phyloP scores from a whole-genome alignment of 768 basidiomycete genomes.

The Chlorophyllum brunneum region DNA sequence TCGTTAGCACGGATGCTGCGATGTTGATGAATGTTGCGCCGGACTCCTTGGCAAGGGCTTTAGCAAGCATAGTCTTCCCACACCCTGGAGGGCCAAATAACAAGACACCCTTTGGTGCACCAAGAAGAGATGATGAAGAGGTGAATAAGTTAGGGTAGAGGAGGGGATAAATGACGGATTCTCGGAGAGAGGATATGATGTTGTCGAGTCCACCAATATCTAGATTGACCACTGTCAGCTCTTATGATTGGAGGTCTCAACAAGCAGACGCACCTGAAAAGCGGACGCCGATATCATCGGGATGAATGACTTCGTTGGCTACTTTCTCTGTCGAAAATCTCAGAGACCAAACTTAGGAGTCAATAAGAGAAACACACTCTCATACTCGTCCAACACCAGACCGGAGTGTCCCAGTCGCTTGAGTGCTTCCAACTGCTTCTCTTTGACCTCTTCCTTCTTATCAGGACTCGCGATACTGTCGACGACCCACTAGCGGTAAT shows the following conservation, averaged over 20 bases:
- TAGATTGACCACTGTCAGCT: slow-evolving; percentile 20
- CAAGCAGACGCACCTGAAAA: slow-evolving; percentile 56
- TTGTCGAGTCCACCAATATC: slow-evolving; percentile 93
- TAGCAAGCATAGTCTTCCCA: slow-evolving; percentile 99
- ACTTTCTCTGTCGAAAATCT: slow-evolving; percentile 57
- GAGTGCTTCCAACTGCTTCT: slow-evolving; percentile 67
- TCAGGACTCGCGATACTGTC: slow-evolving; percentile 50
- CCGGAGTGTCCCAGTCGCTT: slow-evolving; percentile 67
- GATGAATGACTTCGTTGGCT: slow-evolving; percentile 89
- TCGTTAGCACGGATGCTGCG: slow-evolving; percentile 42
- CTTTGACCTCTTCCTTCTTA: slow-evolving; percentile 56
- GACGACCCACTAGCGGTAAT: slow-evolving; percentile 55
- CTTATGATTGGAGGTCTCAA: not conserved
- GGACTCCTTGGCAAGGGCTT: slow-evolving; percentile 95
- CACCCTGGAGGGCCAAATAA: slow-evolving; percentile 97
- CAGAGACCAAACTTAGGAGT: slow-evolving; percentile 4
- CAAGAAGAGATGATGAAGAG: slow-evolving; percentile 74
- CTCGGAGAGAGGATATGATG: slow-evolving; percentile 85
- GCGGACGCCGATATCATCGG: slow-evolving; percentile 76
- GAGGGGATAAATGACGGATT: slow-evolving; percentile 94
- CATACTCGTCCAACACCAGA: slow-evolving; percentile 86
- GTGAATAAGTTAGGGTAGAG: slow-evolving; percentile 87
- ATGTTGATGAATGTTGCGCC: slow-evolving; percentile 90
- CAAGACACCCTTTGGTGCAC: slow-evolving; percentile 93
- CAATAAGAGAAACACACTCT: slow-evolving; percentile 51